These are phyloP conservation scores for Paecilomyces sp. DNA, from an alignment of 2,329 filamentous ascomycete genomes.

Conservation along the genomic window DNA sequence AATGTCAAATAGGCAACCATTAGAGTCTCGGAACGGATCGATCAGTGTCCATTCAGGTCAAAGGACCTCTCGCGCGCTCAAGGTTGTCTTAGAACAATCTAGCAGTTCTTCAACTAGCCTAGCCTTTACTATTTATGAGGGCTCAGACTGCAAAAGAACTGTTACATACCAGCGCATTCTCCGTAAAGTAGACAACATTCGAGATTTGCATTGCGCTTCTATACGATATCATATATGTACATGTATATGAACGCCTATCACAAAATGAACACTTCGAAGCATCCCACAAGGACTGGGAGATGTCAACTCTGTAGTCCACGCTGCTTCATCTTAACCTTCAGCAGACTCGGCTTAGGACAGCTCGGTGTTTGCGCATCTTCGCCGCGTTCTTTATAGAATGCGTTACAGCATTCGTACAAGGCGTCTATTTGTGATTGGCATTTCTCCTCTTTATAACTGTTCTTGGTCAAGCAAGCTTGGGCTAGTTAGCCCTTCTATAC, in stretches of 20 bases:
- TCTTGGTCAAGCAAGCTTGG: slow-evolving; percentile 73
- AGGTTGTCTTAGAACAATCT: slow-evolving; percentile 81
- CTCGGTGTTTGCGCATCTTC: slow-evolving; percentile 69
- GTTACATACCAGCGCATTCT: slow-evolving; percentile 23
- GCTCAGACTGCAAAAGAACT: slow-evolving; percentile 45
- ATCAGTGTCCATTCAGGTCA: slow-evolving; percentile 92
- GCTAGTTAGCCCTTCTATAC: slow-evolving; percentile 4
- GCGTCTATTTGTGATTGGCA: slow-evolving; percentile 74
- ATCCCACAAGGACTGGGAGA: background rate
- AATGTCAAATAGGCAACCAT: slow-evolving; percentile 73
- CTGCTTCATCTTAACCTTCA: slow-evolving; percentile 82
- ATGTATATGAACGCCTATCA: background rate
- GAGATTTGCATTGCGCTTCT: background rate
- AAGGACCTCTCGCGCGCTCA: slow-evolving; percentile 91
- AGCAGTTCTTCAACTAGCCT: slow-evolving; percentile 69
- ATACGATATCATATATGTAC: background rate
- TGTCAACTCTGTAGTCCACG: slow-evolving; percentile 27
- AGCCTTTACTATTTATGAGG: slow-evolving; percentile 46
- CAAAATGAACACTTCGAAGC: too few relatives aligned
- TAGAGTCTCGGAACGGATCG: slow-evolving; percentile 98
- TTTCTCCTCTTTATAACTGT: slow-evolving; percentile 76
- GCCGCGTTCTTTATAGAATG: slow-evolving; percentile 75
- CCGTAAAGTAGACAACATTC: background rate
- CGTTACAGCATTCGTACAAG: slow-evolving; percentile 87
- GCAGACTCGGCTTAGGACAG: slow-evolving; percentile 74